Percentiles rank a stretch among this genome's conserved stretches.
These are phyloP conservation scores for Coprinopsis strossmayeri DNA, from an alignment of 768 basidiomycete genomes.

Conservation along the genomic window DNA sequence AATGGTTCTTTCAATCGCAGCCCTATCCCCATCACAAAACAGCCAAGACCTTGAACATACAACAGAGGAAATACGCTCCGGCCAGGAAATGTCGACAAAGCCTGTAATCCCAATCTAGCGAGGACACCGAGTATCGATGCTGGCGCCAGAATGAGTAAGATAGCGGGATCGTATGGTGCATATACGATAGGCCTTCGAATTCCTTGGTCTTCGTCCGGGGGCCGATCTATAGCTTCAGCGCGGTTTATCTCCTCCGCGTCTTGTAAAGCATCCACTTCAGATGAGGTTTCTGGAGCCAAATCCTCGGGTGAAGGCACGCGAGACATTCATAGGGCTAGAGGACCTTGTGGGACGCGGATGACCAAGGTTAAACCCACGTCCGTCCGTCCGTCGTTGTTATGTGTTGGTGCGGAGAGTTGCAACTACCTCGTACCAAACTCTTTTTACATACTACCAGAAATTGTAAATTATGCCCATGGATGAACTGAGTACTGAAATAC, in stretches of 20 bases:
- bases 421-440: too few species aligned
- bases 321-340: not conserved
- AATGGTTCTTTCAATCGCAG: conserved; percentile 68
- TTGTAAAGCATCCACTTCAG: too few species aligned
- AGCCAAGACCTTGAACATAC: conserved; percentile 84
- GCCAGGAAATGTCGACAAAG: conserved; percentile 70
- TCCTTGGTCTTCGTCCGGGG: conserved; percentile 23
- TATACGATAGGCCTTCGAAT: conserved; percentile 27
- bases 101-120: conserved; percentile 70
- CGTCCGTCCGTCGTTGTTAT: too few species aligned
- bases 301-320: not conserved
- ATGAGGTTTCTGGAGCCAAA: not conserved
- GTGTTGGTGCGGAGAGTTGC: too few species aligned
- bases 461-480: too few species aligned
- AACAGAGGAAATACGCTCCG: conserved; percentile 73
- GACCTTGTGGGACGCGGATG: too few species aligned
- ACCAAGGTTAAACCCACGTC: too few species aligned
- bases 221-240: conserved; percentile 30
- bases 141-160: conserved; percentile 69
- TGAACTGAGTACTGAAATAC: too few species aligned
- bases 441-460: too few species aligned
- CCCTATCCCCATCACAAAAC: conserved; percentile 84
- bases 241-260: conserved; percentile 16
- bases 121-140: conserved; percentile 84
- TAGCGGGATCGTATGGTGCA: conserved; percentile 52